These are phyloP conservation scores for Goniomonas avonlea DNA, from an alignment of 78 protist genomes.

Conservation along the genomic window DNA sequence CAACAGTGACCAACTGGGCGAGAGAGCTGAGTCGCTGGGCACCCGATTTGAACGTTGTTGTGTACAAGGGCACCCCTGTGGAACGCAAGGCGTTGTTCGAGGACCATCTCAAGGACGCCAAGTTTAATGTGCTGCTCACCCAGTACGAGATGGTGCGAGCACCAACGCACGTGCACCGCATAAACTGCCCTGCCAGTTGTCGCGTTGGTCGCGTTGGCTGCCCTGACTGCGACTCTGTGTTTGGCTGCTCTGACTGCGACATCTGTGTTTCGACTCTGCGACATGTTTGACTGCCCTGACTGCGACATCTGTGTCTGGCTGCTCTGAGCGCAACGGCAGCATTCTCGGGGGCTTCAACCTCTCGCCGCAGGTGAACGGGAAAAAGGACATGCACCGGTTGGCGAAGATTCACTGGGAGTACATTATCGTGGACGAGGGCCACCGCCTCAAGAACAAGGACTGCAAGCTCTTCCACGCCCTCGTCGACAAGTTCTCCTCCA, in stretches of 20 bases:
- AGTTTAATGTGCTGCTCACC: constrained; percentile 35
- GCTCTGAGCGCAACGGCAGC: too few species aligned
- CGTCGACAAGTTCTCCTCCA: constrained; percentile 44
- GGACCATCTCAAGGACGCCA: not conserved
- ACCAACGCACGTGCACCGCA: too few species aligned
- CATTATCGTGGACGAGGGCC: constrained; percentile 87
- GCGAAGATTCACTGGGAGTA: constrained; percentile 31
- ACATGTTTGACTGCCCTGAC: too few species aligned
- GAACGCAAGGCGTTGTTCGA: constrained; percentile 26
- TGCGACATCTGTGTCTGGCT: too few species aligned
- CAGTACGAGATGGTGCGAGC: constrained; percentile 14
- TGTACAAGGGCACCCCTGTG: constrained; percentile 23
- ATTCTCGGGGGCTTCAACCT: too few species aligned
- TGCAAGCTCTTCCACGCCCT: constrained; percentile 22
- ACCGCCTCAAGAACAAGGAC: constrained; percentile 55
- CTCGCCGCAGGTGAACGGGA: too few species aligned
- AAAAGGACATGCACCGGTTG: not conserved
- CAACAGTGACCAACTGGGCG: not conserved
- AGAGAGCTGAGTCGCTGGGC: not conserved
- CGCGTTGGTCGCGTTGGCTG: too few species aligned
- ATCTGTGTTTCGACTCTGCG: too few species aligned
- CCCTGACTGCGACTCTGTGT: too few species aligned
- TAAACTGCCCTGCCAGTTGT: too few species aligned
- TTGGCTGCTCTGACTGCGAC: too few species aligned
- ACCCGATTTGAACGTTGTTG: not conserved